phyloP scores from a whole-genome alignment of 2,329 filamentous ascomycete genomes.

The Epichloe elymi region DNA sequence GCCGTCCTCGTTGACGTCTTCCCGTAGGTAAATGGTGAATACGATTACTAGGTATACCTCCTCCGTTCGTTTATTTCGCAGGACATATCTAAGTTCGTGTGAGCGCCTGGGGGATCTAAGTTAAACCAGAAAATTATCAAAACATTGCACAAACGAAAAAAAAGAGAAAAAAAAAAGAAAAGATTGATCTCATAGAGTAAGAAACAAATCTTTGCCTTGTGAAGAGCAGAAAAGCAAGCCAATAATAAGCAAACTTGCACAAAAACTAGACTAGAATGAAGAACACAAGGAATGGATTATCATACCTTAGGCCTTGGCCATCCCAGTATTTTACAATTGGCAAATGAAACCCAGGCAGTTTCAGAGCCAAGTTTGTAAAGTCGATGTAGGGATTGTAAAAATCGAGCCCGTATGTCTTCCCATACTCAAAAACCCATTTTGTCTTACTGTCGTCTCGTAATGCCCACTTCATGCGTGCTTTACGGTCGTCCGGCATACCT shows the following conservation, averaged over 20 bases:
- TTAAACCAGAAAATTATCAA: conserved; percentile 7
- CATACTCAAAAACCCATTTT: conserved; percentile 42
- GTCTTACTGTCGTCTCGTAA: conserved; percentile 34
- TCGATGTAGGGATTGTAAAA: conserved; percentile 92
- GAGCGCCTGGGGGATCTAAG: conserved; percentile 42
- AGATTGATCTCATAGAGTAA: neutral
- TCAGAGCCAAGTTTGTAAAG: conserved; percentile 60
- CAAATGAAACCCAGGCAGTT: conserved; percentile 58
- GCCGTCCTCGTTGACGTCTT: conserved; percentile 48
- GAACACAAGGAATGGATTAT: conserved; percentile 4
- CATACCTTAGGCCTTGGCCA: conserved; percentile 62
- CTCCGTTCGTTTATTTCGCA: conserved; percentile 65
- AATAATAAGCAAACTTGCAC: conserved; percentile 1
- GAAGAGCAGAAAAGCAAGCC: neutral
- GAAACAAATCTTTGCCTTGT: neutral
- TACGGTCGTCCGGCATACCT: conserved; percentile 38
- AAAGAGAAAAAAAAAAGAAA: conserved; percentile 1
- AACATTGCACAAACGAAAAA: neutral
- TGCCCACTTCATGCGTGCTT: conserved; percentile 47
- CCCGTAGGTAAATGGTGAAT: conserved; percentile 62
- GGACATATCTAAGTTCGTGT: conserved; percentile 79
- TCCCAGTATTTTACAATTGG: conserved; percentile 71
- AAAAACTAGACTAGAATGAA: neutral
- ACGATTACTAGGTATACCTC: conserved; percentile 69
- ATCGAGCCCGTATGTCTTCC: conserved; percentile 38